Conservation (phyloP, 768 basidiomycete species). For the Agaricus sinodeliciosus region DNA sequence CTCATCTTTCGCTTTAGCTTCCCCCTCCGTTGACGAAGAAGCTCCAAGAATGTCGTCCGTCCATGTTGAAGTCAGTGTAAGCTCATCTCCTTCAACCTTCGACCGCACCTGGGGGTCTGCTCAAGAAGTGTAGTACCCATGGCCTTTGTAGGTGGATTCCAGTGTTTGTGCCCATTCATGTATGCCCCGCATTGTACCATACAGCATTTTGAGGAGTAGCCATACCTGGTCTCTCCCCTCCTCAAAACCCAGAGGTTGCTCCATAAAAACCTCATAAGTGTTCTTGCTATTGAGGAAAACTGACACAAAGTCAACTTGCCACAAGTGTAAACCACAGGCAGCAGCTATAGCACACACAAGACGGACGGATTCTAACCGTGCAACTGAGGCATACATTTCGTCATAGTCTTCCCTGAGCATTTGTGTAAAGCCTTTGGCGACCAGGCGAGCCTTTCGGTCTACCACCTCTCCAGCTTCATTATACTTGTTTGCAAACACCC, state of each 20-base stretch:
- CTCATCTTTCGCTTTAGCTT: too few species aligned
- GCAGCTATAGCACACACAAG: constrained; percentile 14
- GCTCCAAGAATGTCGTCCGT: neutral
- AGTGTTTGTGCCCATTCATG: constrained; percentile 8
- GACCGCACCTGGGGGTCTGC: neutral
- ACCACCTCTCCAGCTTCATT: constrained; percentile 12
- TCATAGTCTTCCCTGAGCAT: constrained; percentile 12
- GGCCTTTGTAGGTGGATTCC: constrained; percentile 7
- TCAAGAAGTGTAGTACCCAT: constrained; percentile 9
- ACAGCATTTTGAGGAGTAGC: constrained; percentile 13
- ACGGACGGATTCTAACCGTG: constrained; percentile 13
- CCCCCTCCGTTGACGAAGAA: too few species aligned
- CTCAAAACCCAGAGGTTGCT: constrained; percentile 10
- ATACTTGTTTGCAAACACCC: constrained; percentile 10
- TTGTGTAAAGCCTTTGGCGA: constrained; percentile 14
- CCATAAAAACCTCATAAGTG: constrained; percentile 15
- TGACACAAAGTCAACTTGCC: constrained; percentile 15
- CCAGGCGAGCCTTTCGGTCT: constrained; percentile 12
- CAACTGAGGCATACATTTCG: constrained; percentile 14
- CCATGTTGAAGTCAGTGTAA: constrained; percentile 4
- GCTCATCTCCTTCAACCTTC: constrained; percentile 6
- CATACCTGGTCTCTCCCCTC: constrained; percentile 10
- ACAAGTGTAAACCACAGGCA: constrained; percentile 1
- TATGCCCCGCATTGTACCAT: constrained; percentile 14
- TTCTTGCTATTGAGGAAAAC: constrained; percentile 17